Base-by-base conservation (phyloP, 2,329 filamentous ascomycete genomes). In the Fusarium secorum region DNA sequence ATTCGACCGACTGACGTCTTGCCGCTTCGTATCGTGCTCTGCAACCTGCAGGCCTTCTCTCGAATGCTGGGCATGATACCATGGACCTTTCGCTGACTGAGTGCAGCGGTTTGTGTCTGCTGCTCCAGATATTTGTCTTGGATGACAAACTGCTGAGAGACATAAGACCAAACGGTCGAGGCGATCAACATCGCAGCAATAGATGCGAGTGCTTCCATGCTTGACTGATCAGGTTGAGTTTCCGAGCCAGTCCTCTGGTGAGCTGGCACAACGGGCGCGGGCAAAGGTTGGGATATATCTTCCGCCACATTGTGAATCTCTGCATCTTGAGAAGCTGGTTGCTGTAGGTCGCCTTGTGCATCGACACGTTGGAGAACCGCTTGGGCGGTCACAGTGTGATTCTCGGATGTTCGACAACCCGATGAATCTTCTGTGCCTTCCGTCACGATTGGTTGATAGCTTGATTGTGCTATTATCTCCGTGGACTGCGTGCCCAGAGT, bases 271-370 rank as follows among this genome's bases (percentile, higher is more conserved):
- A 41, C 30, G 33, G 36, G 22, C 20, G 35, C 36, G 36, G 38
- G 58, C 56, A 46, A 68, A 66, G 8, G 54, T 56, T 56, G 44
- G 55, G 44, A 62, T 24, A 32, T 26, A 42, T 62, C 69, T 56
- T 28, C 69, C 46, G 24, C 53, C 42, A 41, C 68, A 56, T 67
- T 67, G 64, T 67, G 64, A 67, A 24, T 66, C 46, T 66, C 64
- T 24, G 35, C 62, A 66, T 53, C 38, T 49, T 20, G 61, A 52
- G 53, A 66, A 60, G 35, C 45, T 38, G 26, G 26, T 66, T 53
- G 62, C n/a, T 24, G 32, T 33, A 35, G 38, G 35, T 13, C 60
- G 38, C 28, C 36, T 59, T 39, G 42, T 14, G 38, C 51, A 65
- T 38, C 36, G 60, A 39, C 62, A 65, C 39, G 11, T 26, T 59